Evolutionary conservation across 2,329 filamentous ascomycete genomes (phyloP), one percentile per base, ranked within the genome.

Genomic region (Dothideomycetes sp.): DNA sequence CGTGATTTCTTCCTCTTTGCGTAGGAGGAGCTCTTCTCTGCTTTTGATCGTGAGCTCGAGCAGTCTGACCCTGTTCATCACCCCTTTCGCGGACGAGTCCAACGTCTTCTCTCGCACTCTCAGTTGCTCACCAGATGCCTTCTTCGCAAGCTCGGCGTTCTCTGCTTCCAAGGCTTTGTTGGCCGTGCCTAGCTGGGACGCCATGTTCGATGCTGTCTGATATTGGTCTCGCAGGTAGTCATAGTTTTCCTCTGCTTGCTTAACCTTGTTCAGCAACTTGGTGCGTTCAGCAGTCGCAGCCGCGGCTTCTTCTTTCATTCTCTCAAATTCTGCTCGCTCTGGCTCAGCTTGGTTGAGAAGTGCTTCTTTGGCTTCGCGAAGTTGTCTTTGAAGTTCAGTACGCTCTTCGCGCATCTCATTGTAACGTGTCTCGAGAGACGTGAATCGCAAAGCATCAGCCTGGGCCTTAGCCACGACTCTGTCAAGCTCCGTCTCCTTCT

Each of bases 221-320:
- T 82, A 84, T 8, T 69, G 62, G 3, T 65, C 64, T 38, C 73
- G 69, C 10, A 68, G 61, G 49, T 77, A 84, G 2, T 77, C 72
- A 18, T 69, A 60, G 3, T 77, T 72, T 11, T 61, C 62, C 19
- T 70, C 58, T 2, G 55, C 45, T 11, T 48, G 55, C 22, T 53
- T 45, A 10, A 62, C 54, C 5, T 53, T 48, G 29, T 52, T 52
- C 8, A 54, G 47, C 4, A 55, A 46, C 31, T 53, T 51, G 3
- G 37, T 34, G 4, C 52, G 47, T 31, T 54, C 52, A 5, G 34
- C 34, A 18, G 14, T 15, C 11, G 40, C 38, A 22, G 34, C 35
- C 17, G 49, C 38, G n/a, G 45, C 34, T 19, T 38, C 43, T 3
- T 47, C 36, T 3, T 50, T 50, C 3, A 54, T 37, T 7, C 37